phyloP scores from a whole-genome alignment of 176 grass and related monocot species.

The Microstegium vimineum region DNA sequence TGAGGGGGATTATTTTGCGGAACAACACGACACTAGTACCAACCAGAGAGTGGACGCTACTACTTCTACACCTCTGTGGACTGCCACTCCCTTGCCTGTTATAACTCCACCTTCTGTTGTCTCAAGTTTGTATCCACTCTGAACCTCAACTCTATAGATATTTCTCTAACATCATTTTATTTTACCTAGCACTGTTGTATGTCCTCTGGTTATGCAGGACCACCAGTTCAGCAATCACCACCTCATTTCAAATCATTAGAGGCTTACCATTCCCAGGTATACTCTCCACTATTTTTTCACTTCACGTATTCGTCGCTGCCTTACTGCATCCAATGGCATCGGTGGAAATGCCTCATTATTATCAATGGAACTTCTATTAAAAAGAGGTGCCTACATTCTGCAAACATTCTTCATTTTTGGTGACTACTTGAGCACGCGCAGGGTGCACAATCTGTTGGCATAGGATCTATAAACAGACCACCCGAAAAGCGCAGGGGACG shows the following conservation, averaged over 20 bases:
- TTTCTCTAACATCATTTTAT: not conserved
- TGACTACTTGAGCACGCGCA: not conserved
- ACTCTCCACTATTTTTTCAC: not conserved
- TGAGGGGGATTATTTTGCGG: not conserved
- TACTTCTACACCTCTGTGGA: not conserved
- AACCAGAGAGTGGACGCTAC: not conserved
- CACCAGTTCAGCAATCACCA: not conserved
- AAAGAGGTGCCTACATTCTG: not conserved
- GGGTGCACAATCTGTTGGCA: not conserved
- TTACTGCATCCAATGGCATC: not conserved
- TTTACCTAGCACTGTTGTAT: not conserved
- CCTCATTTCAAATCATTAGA: not conserved
- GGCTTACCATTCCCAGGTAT: constrained; percentile 12
- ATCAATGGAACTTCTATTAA: not conserved
- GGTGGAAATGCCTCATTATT: not conserved
- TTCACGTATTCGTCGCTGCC: not conserved
- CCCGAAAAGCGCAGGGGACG: constrained; percentile 14
- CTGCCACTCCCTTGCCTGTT: not conserved
- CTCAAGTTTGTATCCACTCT: constrained; percentile 14
- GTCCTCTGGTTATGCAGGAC: not conserved
- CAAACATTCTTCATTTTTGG: not conserved
- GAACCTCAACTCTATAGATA: constrained; percentile 1
- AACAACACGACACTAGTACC: not conserved
- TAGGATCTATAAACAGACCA: constrained; percentile 2
- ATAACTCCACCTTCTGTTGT: constrained; percentile 6